These are phyloP conservation scores for Ceratocystis harringtonii DNA, from an alignment of 2,329 filamentous ascomycete genomes.

Conservation along the genomic window DNA sequence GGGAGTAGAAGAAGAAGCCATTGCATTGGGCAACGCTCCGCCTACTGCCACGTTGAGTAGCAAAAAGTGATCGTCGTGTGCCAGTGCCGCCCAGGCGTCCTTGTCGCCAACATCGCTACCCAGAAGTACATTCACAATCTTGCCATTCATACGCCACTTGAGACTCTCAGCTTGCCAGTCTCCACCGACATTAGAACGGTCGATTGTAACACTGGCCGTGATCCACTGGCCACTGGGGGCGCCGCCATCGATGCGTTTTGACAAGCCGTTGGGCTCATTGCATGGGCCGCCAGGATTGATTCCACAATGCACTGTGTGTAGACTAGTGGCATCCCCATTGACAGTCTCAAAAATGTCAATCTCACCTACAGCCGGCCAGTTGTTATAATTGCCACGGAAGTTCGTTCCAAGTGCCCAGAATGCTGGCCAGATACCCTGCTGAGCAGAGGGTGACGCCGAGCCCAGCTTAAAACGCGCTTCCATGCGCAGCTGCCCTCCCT, in stretches of 20 bases:
- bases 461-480: conserved; percentile 28
- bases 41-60: conserved; percentile 30
- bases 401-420: conserved; percentile 32
- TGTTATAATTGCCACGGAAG: conserved; percentile 27
- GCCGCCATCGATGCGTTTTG: conserved; percentile 15
- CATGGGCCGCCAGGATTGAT: conserved; percentile 27
- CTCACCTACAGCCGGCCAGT: conserved; percentile 31
- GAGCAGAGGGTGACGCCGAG: conserved; percentile 19
- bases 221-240: conserved; percentile 25
- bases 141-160: conserved; percentile 26
- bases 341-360: conserved; percentile 32
- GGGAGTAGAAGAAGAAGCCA: conserved; percentile 25
- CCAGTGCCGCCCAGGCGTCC: conserved; percentile 24
- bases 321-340: conserved; percentile 26
- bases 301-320: conserved; percentile 31
- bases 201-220: conserved; percentile 24
- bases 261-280: conserved; percentile 28
- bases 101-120: conserved; percentile 21
- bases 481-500: conserved; percentile 26
- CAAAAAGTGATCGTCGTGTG: conserved; percentile 24
- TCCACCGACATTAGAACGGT: conserved; percentile 21
- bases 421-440: conserved; percentile 32
- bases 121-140: conserved; percentile 21
- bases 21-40: conserved; percentile 26
- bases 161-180: conserved; percentile 24